These are phyloP conservation scores for Tetrapyrgos nigripes DNA, from an alignment of 1,284 basidiomycete species.

Conservation along the genomic window DNA sequence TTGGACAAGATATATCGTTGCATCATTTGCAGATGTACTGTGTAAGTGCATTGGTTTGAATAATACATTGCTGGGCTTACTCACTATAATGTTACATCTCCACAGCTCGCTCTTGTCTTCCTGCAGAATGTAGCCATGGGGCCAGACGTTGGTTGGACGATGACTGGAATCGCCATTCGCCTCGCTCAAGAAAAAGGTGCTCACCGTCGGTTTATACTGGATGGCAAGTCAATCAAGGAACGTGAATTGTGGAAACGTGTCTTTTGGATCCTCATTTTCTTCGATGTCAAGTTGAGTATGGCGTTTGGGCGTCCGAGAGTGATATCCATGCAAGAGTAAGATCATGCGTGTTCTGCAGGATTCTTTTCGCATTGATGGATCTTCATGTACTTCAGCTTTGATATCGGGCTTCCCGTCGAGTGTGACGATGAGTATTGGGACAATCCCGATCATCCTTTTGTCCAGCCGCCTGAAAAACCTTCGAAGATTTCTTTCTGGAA, in stretches of 20 bases:
- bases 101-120: constrained; percentile 12
- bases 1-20: constrained; percentile 54
- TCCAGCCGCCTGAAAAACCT: constrained; percentile 20
- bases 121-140: constrained; percentile 36
- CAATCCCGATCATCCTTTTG: constrained; percentile 7
- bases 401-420: constrained; percentile 16
- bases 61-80: neutral
- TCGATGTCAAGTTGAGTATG: constrained; percentile 1
- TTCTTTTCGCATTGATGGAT: neutral
- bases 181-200: constrained; percentile 73
- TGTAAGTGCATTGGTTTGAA: constrained; percentile 28
- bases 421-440: constrained; percentile 23
- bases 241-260: constrained; percentile 9
- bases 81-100: neutral
- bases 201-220: constrained; percentile 46
- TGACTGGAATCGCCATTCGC: constrained; percentile 69
- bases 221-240: constrained; percentile 33
- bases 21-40: constrained; percentile 60
- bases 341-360: neutral
- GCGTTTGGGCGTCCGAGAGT: constrained; percentile 46
- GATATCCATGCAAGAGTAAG: constrained; percentile 72
- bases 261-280: neutral
- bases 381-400: constrained; percentile 16
- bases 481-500: constrained; percentile 15
- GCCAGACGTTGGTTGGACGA: constrained; percentile 65